Evolutionary conservation across 352 stramenopile species (phyloP), one percentile per base, ranked within the genome.

Genomic region (Albugo candida): DNA sequence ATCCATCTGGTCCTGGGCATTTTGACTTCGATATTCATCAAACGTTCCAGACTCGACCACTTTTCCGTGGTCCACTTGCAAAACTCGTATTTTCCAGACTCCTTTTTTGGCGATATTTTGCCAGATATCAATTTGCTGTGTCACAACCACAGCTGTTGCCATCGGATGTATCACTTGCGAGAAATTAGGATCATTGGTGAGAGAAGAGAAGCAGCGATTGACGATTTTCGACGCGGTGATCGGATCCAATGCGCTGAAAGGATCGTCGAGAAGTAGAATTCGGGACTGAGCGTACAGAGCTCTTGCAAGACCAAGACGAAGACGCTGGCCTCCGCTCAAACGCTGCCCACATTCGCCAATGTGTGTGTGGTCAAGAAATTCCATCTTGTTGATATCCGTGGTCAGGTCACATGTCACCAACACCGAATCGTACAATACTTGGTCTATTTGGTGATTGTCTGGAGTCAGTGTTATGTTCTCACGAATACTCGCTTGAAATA

Each of bases 181-280:
- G n/a, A 0, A 58, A 27, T 36, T 13, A 53, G 34, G 5, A 13
- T 40, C 47, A 11, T 52, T 61, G 40, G 48, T 67, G 38, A 58
- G 52, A 4, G 50, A 55, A 16, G 48, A 44, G 38, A 79, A 79
- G 37, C 64, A 77, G 19, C 65, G 67, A 5, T 31, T 50, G 1
- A 91, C 41, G 8, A 87, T 60, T 37, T 62, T 56, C 0, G 58
- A 55, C 2, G 72, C 67, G 13, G 77, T 91, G 12, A 54, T 64
- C 2, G 56, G 48, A 43, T 95, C 83, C 5, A 95, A 55, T 1
- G 75, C 77, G 18, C 71, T 89, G 10, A 94, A 61, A 1, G 80
- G 76, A 45, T 95, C 83, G 45, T 95, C 81, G n/a, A 95, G 48
- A n/a, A 95, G 49, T 31, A 89, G 89, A 12, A 95, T 48, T 10